These are phyloP conservation scores for Tetracladium maxilliforme DNA, from an alignment of 2,329 filamentous ascomycete genomes.

Conservation along the genomic window DNA sequence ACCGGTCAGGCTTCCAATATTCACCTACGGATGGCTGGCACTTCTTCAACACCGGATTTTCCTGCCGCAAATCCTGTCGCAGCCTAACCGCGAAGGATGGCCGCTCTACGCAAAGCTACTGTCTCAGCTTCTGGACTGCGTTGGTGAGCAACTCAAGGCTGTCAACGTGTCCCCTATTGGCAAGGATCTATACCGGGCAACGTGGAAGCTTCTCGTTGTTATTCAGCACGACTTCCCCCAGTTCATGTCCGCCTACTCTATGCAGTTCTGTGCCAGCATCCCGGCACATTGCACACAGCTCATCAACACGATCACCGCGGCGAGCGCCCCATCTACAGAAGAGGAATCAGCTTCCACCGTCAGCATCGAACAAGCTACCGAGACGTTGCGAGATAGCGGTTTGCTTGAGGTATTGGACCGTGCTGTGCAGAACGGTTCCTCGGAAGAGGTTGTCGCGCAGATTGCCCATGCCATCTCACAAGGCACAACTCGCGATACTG, in stretches of 20 bases:
- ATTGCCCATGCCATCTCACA: conserved; percentile 60
- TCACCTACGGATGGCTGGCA: conserved; percentile 72
- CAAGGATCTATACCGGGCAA: conserved; percentile 74
- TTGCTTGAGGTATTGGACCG: conserved; percentile 45
- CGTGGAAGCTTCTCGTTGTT: conserved; percentile 68
- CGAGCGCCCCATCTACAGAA: conserved; percentile 58
- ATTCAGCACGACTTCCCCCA: conserved; percentile 92
- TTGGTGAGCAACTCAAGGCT: conserved; percentile 68
- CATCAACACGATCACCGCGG: conserved; percentile 75
- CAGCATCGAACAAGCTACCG: conserved; percentile 42
- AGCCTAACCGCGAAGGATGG: conserved; percentile 61
- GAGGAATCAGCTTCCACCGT: conserved; percentile 46
- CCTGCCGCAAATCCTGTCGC: conserved; percentile 60
- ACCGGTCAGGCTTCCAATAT: conserved; percentile 64
- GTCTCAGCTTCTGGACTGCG: conserved; percentile 55
- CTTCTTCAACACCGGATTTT: conserved; percentile 77
- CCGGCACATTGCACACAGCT: conserved; percentile 76
- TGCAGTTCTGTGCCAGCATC: conserved; percentile 66
- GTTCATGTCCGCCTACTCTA: conserved; percentile 78
- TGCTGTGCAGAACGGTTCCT: conserved; percentile 43
- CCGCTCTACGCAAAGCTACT: conserved; percentile 58
- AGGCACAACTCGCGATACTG: conserved; percentile 39
- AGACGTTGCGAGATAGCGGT: conserved; percentile 34
- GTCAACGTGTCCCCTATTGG: conserved; percentile 52
- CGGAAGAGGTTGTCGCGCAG: conserved; percentile 60